Evolutionary conservation across 108 stramenopile species (phyloP), one percentile per base, ranked within the genome.

Genomic region (Skeletonema potamos): DNA sequence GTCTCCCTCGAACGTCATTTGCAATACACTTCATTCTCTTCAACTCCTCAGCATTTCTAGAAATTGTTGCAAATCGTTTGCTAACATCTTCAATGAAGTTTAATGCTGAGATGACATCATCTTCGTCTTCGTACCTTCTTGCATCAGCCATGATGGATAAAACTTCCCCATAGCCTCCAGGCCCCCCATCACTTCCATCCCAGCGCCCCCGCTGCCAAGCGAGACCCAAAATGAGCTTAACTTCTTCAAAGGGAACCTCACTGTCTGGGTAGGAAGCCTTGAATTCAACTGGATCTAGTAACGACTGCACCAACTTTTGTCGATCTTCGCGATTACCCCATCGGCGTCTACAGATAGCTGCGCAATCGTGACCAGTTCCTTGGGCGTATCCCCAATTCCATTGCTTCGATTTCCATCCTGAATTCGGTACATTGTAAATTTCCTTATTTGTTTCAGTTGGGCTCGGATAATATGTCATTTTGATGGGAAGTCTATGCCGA

Each of bases 321-420:
- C 92, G 74, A 44, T 76, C 69, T 28, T 73, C 48, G 17, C 55
- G 28, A n/a, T 75, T 68, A 9, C 55, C 34, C 73, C 85, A 89
- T 30, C 71, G 66, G n/a, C 70, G 74, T 30, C 92, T 77, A 64
- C 92, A 89, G 55, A 93, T 88, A 9, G 68, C 60, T 6, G 92
- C 92, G 70, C 89, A 90, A 54, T 93, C 92, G 61, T 91, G 92
- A 27, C 89, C 92, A 9, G 92, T 93, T 15, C 92, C 89, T 22
- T 30, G 55, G 5, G 88, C 92, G 58, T 54, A 89, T 30, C 92
- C 92, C 92, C 92, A 93, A 46, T 90, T 89, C 92, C 92, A 93
- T 36, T 80, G 28, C 2, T 84, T 64, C 4, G 87, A 86, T 20
- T 66, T 82, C 92, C 92, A 93, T 10, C 88, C 87, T 7, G 87